Conservation (phyloP, 768 basidiomycete genomes). For the Macrolepiota albuminosa region DNA sequence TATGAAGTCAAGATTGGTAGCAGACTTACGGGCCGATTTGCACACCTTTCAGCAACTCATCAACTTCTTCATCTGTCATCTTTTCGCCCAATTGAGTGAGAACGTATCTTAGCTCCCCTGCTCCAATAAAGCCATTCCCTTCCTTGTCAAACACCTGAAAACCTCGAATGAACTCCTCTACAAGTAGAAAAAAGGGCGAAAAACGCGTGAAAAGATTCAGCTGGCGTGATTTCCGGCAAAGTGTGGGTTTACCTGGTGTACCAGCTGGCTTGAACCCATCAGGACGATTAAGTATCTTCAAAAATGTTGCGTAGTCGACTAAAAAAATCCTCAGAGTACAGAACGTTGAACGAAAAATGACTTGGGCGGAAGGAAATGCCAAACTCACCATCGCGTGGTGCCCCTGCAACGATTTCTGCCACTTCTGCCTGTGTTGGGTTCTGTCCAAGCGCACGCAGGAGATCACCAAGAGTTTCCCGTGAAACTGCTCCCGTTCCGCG, state of each 20-base stretch:
- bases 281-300: conserved; percentile 87
- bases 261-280: conserved; percentile 93
- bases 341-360: neutral
- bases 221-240: neutral
- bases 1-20: neutral
- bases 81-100: conserved; percentile 97
- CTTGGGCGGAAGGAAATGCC: neutral
- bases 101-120: conserved; percentile 88
- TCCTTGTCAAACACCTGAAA: conserved; percentile 99
- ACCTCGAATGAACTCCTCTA: conserved; percentile 98
- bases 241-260: conserved; percentile 12
- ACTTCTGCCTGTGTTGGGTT: conserved; percentile 99
- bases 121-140: conserved; percentile 88
- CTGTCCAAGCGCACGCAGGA: conserved; percentile 91
- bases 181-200: neutral
- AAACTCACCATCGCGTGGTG: conserved; percentile 70
- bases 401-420: conserved; percentile 64
- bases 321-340: no score
- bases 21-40: conserved; percentile 80
- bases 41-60: conserved; percentile 94
- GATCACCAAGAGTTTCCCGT: conserved; percentile 83
- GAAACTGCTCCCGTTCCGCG: conserved; percentile 89
- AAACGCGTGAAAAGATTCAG: conserved; percentile 3
- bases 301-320: conserved; percentile 94
- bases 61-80: conserved; percentile 96